Base-by-base conservation (phyloP, 192 early-diverging fungal genomes). In the Chytriomyces hyalinus region DNA sequence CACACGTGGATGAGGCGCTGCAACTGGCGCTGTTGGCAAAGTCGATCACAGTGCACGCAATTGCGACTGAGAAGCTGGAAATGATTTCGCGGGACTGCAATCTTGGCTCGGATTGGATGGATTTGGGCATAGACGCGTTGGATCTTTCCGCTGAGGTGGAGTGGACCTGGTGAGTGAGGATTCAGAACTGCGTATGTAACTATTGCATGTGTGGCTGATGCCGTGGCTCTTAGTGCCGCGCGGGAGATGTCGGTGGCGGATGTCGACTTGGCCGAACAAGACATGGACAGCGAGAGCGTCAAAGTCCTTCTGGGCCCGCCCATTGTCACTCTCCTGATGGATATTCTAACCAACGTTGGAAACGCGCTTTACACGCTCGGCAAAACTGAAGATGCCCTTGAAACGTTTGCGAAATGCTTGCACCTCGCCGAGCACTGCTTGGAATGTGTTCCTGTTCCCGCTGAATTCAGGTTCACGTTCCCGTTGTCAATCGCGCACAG, bases 1-100 rank as follows among this genome's bases (percentile, higher is more conserved):
- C 24, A 11, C 61, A 22, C 20, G 9, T 43, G n/a, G 61, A 13
- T n/a, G 59, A 73, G 15, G 71, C 71, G 6, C 71, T 73, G 53
- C 13, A 10, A 2, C 53, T 13, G 8, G 53, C 45, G 3, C 10
- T n/a, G 43, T 6, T 20, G 26, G 71, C 71, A n/a, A 62, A 61
- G 71, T 17, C 7, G 9, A 46, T 48, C 6, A n/a, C 71, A n/a
- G 57, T 60, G 11, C 20, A n/a, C 22, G 71, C 71, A 6, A 26
- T 73, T 8, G 71, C 46, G 20, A 22, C 44, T 17, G 71, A 73
- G 60, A 61, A 62, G 59, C 3, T 10, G 71, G 60, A 61, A 1
- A 28, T 73, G 11, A 28, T 13, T 20, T 9, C 36, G 8, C 36
- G 11, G 60, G 59, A 61, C 6, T 45, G 61, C 3, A 22, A n/a